Percentiles rank a stretch among this genome's conserved stretches.
Conservation (phyloP, 139 green algal genomes). For the Picochlorum costavermella region DNA sequence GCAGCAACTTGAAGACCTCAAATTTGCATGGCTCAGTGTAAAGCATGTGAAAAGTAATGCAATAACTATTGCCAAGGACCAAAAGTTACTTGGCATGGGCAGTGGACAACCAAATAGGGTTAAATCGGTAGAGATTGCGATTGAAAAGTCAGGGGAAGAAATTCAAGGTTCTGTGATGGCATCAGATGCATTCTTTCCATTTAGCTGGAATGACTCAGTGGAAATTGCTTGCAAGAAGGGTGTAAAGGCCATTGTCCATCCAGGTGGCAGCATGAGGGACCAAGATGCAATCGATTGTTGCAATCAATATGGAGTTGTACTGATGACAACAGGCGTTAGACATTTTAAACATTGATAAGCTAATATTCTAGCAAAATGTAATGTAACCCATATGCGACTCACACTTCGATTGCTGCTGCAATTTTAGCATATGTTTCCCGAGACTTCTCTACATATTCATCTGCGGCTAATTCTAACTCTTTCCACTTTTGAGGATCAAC, state of each 20-base stretch:
- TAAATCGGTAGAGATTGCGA: slow-evolving; percentile 83
- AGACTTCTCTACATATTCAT: slow-evolving; percentile 42
- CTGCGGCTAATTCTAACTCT: slow-evolving; percentile 49
- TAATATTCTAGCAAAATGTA: too few relatives aligned
- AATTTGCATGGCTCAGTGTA: slow-evolving; percentile 92
- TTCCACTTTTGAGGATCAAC: slow-evolving; percentile 56
- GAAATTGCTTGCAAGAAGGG: slow-evolving; percentile 94
- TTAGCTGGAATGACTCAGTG: slow-evolving; percentile 91
- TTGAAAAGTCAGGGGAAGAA: slow-evolving; percentile 90
- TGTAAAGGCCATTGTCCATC: slow-evolving; percentile 91
- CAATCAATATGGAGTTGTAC: slow-evolving; percentile 96
- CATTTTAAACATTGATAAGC: slow-evolving; percentile 92
- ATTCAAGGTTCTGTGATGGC: slow-evolving; percentile 83
- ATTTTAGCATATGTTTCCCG: neutral
- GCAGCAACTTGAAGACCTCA: slow-evolving; percentile 85
- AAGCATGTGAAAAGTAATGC: slow-evolving; percentile 99
- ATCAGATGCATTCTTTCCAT: slow-evolving; percentile 98
- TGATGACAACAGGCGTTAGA: slow-evolving; percentile 84
- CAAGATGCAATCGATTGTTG: slow-evolving; percentile 92
- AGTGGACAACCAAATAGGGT: slow-evolving; percentile 97
- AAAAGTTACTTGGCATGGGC: slow-evolving; percentile 92
- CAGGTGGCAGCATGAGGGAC: slow-evolving; percentile 88
- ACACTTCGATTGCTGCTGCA: neutral
- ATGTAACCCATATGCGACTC: too few relatives aligned
- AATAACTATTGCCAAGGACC: slow-evolving; percentile 91